Evolutionary conservation across 768 basidiomycete genomes (phyloP).

Genomic region (Leccinum variicolor): DNA sequence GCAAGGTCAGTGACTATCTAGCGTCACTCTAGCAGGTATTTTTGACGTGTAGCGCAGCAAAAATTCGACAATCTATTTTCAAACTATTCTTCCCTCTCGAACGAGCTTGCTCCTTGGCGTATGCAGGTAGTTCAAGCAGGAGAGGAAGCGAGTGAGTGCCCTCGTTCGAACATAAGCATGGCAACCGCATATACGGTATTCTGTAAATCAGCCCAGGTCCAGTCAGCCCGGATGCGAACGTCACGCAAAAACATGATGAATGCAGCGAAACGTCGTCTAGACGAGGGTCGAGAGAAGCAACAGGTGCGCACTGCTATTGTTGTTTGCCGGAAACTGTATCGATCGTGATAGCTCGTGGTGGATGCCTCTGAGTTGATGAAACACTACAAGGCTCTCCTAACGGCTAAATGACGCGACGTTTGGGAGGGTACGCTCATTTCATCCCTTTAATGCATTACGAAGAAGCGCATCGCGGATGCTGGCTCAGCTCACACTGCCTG

Average conservation of each 20-base stretch:
- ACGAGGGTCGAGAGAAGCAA: conserved; percentile 39
- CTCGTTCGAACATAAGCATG: neutral
- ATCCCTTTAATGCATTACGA: neutral
- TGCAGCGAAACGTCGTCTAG: conserved; percentile 30
- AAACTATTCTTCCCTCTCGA: conserved; percentile 23
- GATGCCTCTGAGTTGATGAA: conserved; percentile 40
- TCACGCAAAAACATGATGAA: conserved; percentile 35
- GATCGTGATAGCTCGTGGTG: conserved; percentile 29
- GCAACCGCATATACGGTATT: conserved; percentile 1
- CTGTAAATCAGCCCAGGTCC: conserved; percentile 29
- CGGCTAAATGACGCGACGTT: conserved; percentile 18
- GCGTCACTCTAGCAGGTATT: neutral
- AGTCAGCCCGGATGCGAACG: conserved; percentile 29
- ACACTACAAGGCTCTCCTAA: conserved; percentile 39
- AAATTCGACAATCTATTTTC: conserved; percentile 23
- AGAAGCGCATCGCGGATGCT: neutral
- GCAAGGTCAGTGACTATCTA: conserved; percentile 14
- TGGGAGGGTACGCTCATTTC: conserved; percentile 6
- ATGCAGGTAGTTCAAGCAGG: conserved; percentile 30
- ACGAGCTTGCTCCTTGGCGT: conserved; percentile 33
- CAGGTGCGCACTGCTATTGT: conserved; percentile 22
- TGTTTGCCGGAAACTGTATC: neutral
- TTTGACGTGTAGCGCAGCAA: conserved; percentile 16
- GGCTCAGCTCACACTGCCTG: neutral
- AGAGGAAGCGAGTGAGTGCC: conserved; percentile 32